These are phyloP conservation scores for Escallonia herrerae DNA, from an alignment of 129 eudicot genomes.

Conservation along the genomic window DNA sequence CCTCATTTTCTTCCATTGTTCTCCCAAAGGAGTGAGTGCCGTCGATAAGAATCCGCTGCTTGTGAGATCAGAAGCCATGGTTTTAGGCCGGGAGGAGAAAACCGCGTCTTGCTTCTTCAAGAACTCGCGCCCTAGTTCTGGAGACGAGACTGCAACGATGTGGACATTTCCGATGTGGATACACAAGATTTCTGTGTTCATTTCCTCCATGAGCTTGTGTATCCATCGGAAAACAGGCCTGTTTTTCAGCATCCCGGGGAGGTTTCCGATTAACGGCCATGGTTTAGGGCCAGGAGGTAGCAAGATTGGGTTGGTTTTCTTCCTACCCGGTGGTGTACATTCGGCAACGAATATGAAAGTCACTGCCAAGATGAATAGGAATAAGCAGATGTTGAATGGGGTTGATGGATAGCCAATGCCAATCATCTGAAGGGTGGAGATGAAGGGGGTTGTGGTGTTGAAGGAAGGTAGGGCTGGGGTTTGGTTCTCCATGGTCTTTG, in stretches of 20 bases:
- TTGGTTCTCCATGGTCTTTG: background rate
- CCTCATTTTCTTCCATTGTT: constrained; percentile 41
- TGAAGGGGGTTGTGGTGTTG: background rate
- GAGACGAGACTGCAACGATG: constrained; percentile 27
- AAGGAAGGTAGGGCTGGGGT: background rate
- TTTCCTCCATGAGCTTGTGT: constrained; percentile 29
- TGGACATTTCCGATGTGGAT: constrained; percentile 24
- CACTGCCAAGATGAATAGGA: background rate
- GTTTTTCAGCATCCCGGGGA: constrained; percentile 14
- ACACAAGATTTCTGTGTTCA: constrained; percentile 29
- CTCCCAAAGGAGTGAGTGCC: constrained; percentile 14
- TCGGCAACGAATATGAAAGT: no score
- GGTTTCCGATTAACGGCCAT: constrained; percentile 29
- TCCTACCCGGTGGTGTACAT: no score
- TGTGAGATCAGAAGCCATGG: constrained; percentile 14
- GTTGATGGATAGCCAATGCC: no score
- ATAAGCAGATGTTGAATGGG: background rate
- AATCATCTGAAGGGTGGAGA: background rate
- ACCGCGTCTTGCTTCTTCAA: constrained; percentile 29
- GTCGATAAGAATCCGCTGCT: constrained; percentile 21
- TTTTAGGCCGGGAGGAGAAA: constrained; percentile 32
- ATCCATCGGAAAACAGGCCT: constrained; percentile 38
- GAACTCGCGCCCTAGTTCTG: constrained; percentile 28
- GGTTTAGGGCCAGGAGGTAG: background rate
- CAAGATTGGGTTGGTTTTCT: background rate